Conservation (phyloP, 352 stramenopile species). For the Blastocystis sp. region DNA sequence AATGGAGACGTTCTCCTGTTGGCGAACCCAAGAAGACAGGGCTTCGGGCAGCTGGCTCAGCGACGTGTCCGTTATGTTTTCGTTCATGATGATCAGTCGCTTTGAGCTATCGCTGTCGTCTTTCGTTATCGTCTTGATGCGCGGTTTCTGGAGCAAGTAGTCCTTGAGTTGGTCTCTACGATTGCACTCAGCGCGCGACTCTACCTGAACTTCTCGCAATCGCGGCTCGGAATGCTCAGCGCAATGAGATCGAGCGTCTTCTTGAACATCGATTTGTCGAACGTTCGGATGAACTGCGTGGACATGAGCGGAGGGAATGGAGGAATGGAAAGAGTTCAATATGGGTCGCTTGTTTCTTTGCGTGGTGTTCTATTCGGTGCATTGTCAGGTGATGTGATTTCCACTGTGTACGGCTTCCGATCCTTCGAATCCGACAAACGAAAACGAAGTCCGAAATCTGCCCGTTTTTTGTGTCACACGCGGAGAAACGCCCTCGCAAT, state of each 20-base stretch:
- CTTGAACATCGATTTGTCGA: conserved; percentile 17
- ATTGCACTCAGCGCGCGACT: not conserved
- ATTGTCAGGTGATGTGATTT: too few relatives aligned
- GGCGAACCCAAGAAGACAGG: conserved; percentile 23
- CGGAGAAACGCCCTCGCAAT: too few relatives aligned
- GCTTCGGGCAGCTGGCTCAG: conserved; percentile 23
- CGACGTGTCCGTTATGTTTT: not conserved
- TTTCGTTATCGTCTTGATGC: not conserved
- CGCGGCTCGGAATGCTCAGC: not conserved
- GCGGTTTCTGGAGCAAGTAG: not conserved
- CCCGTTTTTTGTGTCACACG: too few relatives aligned
- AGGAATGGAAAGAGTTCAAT: too few relatives aligned
- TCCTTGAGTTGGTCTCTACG: not conserved
- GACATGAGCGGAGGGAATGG: too few relatives aligned
- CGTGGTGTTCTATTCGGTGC: too few relatives aligned
- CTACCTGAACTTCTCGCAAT: conserved; percentile 19
- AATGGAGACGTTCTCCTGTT: conserved; percentile 66
- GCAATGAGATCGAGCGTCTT: not conserved
- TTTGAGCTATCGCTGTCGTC: conserved; percentile 25
- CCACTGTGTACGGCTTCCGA: too few relatives aligned
- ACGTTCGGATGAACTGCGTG: not conserved
- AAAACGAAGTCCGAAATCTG: too few relatives aligned
- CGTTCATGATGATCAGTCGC: conserved; percentile 51
- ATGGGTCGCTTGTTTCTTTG: too few relatives aligned
- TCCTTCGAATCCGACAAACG: too few relatives aligned